Base-by-base conservation (phyloP, 495 filamentous ascomycete genomes). In the Sporormia fimetaria region DNA sequence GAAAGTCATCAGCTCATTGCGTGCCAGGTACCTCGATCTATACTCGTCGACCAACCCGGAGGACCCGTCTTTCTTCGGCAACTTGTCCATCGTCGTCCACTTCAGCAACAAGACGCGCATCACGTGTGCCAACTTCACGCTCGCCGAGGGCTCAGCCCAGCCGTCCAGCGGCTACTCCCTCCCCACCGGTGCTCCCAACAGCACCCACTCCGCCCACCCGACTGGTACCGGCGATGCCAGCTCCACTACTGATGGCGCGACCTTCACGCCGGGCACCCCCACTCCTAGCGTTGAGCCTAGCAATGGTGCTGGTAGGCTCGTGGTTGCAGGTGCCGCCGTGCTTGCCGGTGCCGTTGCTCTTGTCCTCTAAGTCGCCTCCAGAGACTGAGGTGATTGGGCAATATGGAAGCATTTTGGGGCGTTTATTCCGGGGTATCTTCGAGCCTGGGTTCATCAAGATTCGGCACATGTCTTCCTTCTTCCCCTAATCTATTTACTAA, bases 31-130 rank as follows among this genome's bases (percentile, higher is more conserved):
- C 60, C 54, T 60, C 32, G 87, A 94, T 58, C 54, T 62, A 21
- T 94, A 76, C 65, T 58, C 78, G 11, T 80, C 81, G 3, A 51
- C 63, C 23, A 74, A 71, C 17, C 60, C 66, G 17, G 68, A 64
- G 22, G 59, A 66, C 21, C 67, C 65, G 22, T 65, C 81, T 35
- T 94, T 79, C 67, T 74, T 93, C 51, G 83, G 83, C 37, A 81
- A 87, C 66, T 70, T 77, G 36, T 84, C 78, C 32, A 55, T 93
- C 37, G 83, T 88, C 28, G 60, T 94, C 36, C 84, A 93, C 63
- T 71, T 66, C 49, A 63, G 64, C 42, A 83, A 83, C 64, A 77
- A 69, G 59, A 83, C 75, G 0, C 74, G 79, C 43, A 68, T 85
- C 50, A 67, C 73, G 1, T 87, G 82, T 62, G 79, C 76, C 53